Base-by-base conservation (phyloP, 2,329 filamentous ascomycete species). In the Trichoderma atrobrunneum region DNA sequence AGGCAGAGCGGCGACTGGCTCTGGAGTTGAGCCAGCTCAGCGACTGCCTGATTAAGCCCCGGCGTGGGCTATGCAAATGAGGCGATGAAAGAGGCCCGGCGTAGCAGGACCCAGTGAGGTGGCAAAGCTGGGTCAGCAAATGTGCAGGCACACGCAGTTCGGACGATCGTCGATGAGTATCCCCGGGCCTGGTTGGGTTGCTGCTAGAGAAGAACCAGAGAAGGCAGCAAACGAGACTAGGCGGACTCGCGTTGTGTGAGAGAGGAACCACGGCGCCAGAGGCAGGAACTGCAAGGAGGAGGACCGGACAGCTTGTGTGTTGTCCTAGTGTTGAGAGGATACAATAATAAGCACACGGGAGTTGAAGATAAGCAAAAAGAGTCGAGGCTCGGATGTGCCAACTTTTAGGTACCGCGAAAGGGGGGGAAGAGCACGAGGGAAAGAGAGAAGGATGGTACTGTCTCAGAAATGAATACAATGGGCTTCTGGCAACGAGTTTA, bases 1-100 rank as follows among this genome's bases (percentile, higher is more conserved):
- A 83, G 81, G 81, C 81, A 83, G 81, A 83, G 78, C 75, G 80
- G 77, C 74, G 80, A 77, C 78, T 81, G 80, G 77, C 79, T 82
- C 80, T 81, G 81, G 79, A 82, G 77, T 83, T 83, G 81, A 80
- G 81, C 81, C 81, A 83, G 80, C 74, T 80, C 79, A 77, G 78
- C 81, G 79, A 78, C 78, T 78, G 74, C 62, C 61, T 71, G 62
- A 34, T 71, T 65, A 66, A 63, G 60, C 70, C 72, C 66, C 54
- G 72, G 67, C 68, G 68, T 30, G 72, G 72, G 71, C 71, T 72
- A 70, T 63, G 71, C 65, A 67, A 67, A 59, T 63, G 71, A 68
- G 60, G 67, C 67, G 69, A 59, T 71, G 69, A 71, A 59, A 57
- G 67, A 70, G 67, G 67, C 43, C 67, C 28, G 67, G 67, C 57